A percentile compares a stretch with the other conserved stretches of the same genome.
phyloP scores from a whole-genome alignment of 2,329 filamentous ascomycete species.

The Cladosporium sp. region DNA sequence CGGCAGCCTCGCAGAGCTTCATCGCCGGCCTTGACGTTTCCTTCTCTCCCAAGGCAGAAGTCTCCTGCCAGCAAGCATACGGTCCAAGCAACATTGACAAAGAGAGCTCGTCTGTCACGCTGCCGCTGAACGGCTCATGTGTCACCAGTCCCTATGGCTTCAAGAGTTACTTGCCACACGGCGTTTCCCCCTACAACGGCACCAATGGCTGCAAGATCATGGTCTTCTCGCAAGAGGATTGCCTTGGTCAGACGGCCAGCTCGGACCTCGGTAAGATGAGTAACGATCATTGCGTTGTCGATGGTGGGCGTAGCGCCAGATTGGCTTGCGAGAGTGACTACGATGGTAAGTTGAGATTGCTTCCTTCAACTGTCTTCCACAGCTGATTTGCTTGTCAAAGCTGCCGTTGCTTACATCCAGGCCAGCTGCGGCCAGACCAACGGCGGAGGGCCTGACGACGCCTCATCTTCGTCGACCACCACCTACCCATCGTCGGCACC shows the following conservation, averaged over 20 bases:
- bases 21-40: constrained; percentile 11
- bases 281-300: constrained; percentile 13
- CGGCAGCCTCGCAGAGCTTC: constrained; percentile 6
- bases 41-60: constrained; percentile 14
- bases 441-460: neutral
- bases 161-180: constrained; percentile 13
- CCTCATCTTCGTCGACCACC: neutral
- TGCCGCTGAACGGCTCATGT: constrained; percentile 15
- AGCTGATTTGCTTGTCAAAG: neutral
- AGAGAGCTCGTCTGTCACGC: constrained; percentile 2
- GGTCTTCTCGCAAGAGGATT: constrained; percentile 11
- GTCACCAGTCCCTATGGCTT: constrained; percentile 17
- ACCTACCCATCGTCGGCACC: constrained; percentile 8
- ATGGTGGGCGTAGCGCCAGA: constrained; percentile 15
- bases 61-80: constrained; percentile 15
- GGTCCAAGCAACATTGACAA: neutral
- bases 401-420: constrained; percentile 7
- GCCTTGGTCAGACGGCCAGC: constrained; percentile 4
- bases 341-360: neutral
- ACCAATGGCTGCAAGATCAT: constrained; percentile 6
- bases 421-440: neutral
- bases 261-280: constrained; percentile 1
- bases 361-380: neutral
- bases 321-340: constrained; percentile 10
- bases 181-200: neutral